These are phyloP conservation scores for Mortierella sp. DNA, from an alignment of 371 early-diverging fungal species.

Conservation along the genomic window DNA sequence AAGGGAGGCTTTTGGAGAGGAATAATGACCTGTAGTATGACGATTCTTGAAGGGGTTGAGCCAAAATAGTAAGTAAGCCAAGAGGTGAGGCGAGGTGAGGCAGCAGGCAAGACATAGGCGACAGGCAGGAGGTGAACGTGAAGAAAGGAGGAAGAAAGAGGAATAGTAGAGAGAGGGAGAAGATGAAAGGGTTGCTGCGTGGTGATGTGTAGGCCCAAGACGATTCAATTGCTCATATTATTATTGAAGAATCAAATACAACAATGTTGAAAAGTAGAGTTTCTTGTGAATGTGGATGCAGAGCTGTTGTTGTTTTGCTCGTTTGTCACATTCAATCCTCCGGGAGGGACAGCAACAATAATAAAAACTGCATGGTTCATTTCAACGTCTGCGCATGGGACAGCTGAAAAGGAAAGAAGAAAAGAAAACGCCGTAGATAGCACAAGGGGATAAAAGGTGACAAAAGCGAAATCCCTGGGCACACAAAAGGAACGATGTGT, in stretches of 20 bases:
- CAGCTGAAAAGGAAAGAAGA: not conserved
- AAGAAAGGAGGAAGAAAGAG: not conserved
- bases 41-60: conserved; percentile 4
- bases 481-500: no score
- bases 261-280: conserved; percentile 12
- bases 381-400: conserved; percentile 4
- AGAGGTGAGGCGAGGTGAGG: not conserved
- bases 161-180: not conserved
- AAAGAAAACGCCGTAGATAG: not conserved
- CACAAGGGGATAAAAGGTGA: not conserved
- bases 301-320: not conserved
- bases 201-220: not conserved
- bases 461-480: conserved; percentile 7
- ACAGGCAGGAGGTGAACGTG: not conserved
- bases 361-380: not conserved
- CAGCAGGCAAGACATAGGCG: not conserved
- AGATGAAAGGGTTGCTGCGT: not conserved
- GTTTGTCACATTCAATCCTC: not conserved
- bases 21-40: not conserved
- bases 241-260: not conserved
- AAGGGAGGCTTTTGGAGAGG: not conserved
- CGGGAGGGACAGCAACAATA: not conserved
- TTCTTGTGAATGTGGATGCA: not conserved
- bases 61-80: not conserved
- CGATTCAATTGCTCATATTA: not conserved